Evolutionary conservation across 768 basidiomycete genomes (phyloP), one percentile per base, ranked within the genome.

Genomic region (Mrakia gelida): DNA sequence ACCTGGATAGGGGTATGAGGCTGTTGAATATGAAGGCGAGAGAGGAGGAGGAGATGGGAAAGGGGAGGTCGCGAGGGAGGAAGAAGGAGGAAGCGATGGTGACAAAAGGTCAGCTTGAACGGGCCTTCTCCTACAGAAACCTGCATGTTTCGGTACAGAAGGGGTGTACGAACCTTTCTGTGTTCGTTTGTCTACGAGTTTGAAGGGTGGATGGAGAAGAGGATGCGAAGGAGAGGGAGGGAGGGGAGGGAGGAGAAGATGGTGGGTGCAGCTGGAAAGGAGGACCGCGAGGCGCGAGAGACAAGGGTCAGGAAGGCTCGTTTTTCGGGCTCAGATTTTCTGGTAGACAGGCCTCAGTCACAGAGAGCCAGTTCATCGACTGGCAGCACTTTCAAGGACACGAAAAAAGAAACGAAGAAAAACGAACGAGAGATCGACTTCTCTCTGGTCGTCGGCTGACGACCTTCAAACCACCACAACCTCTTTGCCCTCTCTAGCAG

Each of bases 61-160:
- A n/a, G 11, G 38, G 23, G 67, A 43, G 67, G 34, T 38, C 23
- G 38, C 34, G 34, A 43, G 34, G 65, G 32, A n/a, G 38, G 38
- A 41, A 38, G 67, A 70, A 52, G 49, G 59, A 70, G 67, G 67
- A n/a, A 70, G 67, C 67, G 67, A 70, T 70, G 67, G 67, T 23
- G 34, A 21, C 15, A 18, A n/a, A 43, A 23, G 26, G 41, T 70
- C 41, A 70, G 67, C 67, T 41, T 26, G 1, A 16, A 4, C 8
- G 38, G 11, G 21, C 26, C 34, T 9, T 23, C 23, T 8, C 1
- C 1, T 41, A 23, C 67, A 70, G 18, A 41, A 18, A 30, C 13
- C 34, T 11, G 67, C 7, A 67, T 38, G 18, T 34, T 30, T 38
- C 16, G 7, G 7, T 21, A n/a, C 0, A 10, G 23, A 21, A 43